Evolutionary conservation across 2,329 filamentous ascomycete species (phyloP), one percentile per base, ranked within the genome.

Genomic region (Talaromyces sp.): DNA sequence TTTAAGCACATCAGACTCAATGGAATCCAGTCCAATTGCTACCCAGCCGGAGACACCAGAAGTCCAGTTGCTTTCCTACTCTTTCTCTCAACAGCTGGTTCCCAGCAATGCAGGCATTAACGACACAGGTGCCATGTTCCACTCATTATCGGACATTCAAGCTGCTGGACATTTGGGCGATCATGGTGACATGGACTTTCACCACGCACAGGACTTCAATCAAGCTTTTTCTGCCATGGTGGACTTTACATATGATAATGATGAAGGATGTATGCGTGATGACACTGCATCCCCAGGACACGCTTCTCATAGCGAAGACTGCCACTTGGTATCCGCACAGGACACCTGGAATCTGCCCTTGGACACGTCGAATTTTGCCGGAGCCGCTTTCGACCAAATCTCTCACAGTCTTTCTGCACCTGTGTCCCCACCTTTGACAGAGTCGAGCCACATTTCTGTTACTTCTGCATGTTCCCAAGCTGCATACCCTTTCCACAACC

Each of bases 1-100:
- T 48, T 61, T 77, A 65, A 72, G 68, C 66, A 71, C 72, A 67
- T 65, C 72, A 67, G 75, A 76, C 50, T 72, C 71, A 43, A 65
- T 76, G 67, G 74, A 77, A 60, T 70, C 70, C 65, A 69, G 65
- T 61, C 67, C 72, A 61, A 70, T 75, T 58, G 67, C 68, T 41
- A 68, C 69, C 63, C 75, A 77, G 61, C 66, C 67, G 61, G 73
- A 77, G 59, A 72, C 74, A 55, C 72, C 73, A 57, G 73, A 74
- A 65, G 72, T 76, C 62, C 74, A 76, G 62, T 73, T 76, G 71
- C 68, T 77, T 63, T 73, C 74, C 63, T 77, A 75, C 66, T 72
- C 73, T 57, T 70, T 75, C 65, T 74, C 74, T 59, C 74, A 77
- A 52, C 74, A 75, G 59, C 64, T 76, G 48, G 69, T 76, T 66